A percentile compares a stretch with the other conserved stretches of the same genome.
Conservation (phyloP, 108 stramenopile genomes). For the Skeletonema tropicum region DNA sequence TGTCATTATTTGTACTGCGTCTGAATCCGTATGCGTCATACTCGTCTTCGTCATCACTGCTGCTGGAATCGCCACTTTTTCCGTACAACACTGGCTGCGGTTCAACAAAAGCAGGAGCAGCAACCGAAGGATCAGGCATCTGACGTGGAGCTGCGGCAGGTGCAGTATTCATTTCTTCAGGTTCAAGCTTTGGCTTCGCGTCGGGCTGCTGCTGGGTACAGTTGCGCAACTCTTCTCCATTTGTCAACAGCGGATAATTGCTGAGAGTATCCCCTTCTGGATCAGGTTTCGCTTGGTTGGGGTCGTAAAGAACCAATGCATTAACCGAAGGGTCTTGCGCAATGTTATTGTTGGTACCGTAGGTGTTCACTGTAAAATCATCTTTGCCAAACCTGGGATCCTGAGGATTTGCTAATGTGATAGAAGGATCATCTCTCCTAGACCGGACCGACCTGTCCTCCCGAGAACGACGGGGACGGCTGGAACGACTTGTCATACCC, state of each 20-base stretch:
- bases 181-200: conserved; percentile 1
- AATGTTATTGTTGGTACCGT: conserved; percentile 10
- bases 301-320: neutral
- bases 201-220: neutral
- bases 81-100: neutral
- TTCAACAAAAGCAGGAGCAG: neutral
- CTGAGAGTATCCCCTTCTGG: neutral
- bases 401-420: conserved; percentile 1
- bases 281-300: neutral
- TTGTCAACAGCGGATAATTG: neutral
- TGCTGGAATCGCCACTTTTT: neutral
- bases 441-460: neutral
- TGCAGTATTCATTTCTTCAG: neutral
- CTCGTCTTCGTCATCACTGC: neutral
- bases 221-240: neutral
- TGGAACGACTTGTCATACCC: neutral
- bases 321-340: neutral
- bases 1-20: neutral
- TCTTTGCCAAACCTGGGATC: conserved; percentile 23
- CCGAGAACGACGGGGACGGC: neutral
- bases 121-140: neutral
- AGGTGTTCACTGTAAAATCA: conserved; percentile 40
- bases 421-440: conserved; percentile 9
- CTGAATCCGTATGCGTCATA: neutral
- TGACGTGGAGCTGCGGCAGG: too few relatives aligned